Percentiles rank a stretch among this genome's conserved stretches.
phyloP scores from a whole-genome alignment of 2,329 filamentous ascomycete species.

The Raffaelea albimanens region DNA sequence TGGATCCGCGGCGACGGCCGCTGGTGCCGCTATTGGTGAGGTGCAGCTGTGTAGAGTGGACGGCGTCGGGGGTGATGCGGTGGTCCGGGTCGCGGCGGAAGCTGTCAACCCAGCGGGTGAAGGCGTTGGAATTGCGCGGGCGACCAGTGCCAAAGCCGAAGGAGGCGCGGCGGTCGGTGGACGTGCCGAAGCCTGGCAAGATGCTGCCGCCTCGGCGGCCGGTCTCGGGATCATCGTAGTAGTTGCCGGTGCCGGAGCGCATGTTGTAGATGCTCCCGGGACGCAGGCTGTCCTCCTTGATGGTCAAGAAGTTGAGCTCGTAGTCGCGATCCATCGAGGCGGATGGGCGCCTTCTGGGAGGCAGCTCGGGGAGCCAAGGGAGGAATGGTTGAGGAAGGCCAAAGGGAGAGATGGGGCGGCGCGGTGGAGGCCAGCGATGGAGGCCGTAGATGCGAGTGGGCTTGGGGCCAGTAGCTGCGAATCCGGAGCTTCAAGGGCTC shows the following conservation, averaged over 20 bases:
- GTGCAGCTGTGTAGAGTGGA: slow-evolving; percentile 16
- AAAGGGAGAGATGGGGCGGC: too few species aligned
- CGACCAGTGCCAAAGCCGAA: slow-evolving; percentile 9
- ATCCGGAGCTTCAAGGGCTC: too few species aligned
- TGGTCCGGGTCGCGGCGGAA: slow-evolving; percentile 52
- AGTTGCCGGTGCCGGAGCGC: slow-evolving; percentile 2
- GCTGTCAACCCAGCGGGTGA: slow-evolving; percentile 42
- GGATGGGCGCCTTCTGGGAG: too few species aligned
- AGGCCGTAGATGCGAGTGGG: too few species aligned
- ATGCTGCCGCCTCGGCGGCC: neutral
- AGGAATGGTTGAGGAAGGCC: too few species aligned
- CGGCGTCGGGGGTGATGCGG: slow-evolving; percentile 35
- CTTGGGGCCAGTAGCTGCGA: too few species aligned
- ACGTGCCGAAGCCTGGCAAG: neutral
- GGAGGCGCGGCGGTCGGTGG: slow-evolving; percentile 8
- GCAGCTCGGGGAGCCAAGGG: too few species aligned
- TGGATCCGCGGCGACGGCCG: neutral
- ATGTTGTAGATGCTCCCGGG: slow-evolving; percentile 11
- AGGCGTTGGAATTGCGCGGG: slow-evolving; percentile 3
- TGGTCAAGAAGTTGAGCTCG: slow-evolving; percentile 14
- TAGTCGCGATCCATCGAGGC: slow-evolving; percentile 14
- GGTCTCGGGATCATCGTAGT: slow-evolving; percentile 12
- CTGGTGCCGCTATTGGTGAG: neutral
- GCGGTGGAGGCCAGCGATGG: too few species aligned
- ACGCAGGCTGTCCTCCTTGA: slow-evolving; percentile 15